Evolutionary conservation across 2,329 filamentous ascomycete genomes (phyloP), one percentile per base, ranked within the genome.

Genomic region (Fusarium lyarnte): DNA sequence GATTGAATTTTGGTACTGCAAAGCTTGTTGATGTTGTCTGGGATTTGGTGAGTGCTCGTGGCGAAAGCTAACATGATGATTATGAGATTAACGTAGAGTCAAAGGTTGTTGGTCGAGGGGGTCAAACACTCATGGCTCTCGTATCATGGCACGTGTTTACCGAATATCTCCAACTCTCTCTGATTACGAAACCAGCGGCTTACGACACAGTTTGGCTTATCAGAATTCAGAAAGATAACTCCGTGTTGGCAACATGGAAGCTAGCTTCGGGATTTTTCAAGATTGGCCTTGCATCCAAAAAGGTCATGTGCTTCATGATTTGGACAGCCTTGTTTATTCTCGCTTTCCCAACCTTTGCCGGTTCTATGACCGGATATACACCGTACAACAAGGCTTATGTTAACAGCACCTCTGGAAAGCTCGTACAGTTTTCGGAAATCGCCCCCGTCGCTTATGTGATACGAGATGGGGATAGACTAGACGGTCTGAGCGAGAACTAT

Each of bases 321-420:
- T 14, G 8, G 27, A 21, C 61, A 0, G 27, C 36, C 4, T 23
- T n/a, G 0, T 21, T 73, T 4, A 58, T 73, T 5, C 29, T 73
- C 3, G 41, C 19, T 8, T 64, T 66, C 3, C 70, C 70, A 0
- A 73, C 70, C 0, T 38, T 67, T 6, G 49, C 49, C 11, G n/a
- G 57, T 7, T 73, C 70, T 0, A 73, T 73, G 70, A 70, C 69
- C 0, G 69, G 69, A 41, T 73, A 73, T 17, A 63, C 45, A 1
- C 36, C 65, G 0, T 64, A 42, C 1, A 62, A 57, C 6, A 33
- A 46, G 11, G 31, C 66, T 4, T 72, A 70, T 11, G 17, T 70
- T 9, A 58, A 16, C 1, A 8, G 31, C 0, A 19, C 14, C 2
- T 14, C 8, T 5, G 53, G 29, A 2, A 51, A 17, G 2, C 38